A percentile compares a stretch with the other conserved stretches of the same genome.
Conservation (phyloP, 768 basidiomycete species). For the Naganishia randhawae region DNA sequence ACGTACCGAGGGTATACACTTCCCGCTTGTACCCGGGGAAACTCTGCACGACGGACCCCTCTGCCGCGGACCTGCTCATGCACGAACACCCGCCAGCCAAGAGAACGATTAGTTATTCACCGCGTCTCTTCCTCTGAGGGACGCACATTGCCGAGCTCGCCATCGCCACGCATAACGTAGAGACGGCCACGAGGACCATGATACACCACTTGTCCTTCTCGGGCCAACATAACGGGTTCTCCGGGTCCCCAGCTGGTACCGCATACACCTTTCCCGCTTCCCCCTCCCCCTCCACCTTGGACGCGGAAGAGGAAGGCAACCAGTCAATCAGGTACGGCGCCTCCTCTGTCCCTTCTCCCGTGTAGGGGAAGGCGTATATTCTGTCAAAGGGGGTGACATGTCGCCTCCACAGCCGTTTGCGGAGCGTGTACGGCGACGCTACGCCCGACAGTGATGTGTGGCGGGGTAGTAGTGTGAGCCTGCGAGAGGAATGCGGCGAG, state of each 20-base stretch:
- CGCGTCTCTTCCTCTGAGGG: too few species aligned
- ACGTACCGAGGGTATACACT: slow-evolving; percentile 31
- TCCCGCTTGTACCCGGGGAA: slow-evolving; percentile 26
- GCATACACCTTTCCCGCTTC: too few species aligned
- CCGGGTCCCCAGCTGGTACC: slow-evolving; percentile 40
- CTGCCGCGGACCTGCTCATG: slow-evolving; percentile 25
- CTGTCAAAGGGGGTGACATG: slow-evolving; percentile 41
- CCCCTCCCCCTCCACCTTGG: background rate
- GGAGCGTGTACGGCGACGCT: slow-evolving; percentile 28
- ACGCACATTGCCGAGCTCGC: slow-evolving; percentile 40
- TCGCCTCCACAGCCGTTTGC: slow-evolving; percentile 38
- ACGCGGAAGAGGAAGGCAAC: too few species aligned
- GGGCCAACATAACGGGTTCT: slow-evolving; percentile 44
- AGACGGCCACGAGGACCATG: slow-evolving; percentile 36
- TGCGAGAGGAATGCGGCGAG: background rate
- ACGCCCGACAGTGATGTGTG: too few species aligned
- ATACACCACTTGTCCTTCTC: slow-evolving; percentile 41
- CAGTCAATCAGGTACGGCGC: slow-evolving; percentile 49
- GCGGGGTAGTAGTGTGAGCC: background rate
- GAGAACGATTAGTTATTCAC: too few species aligned
- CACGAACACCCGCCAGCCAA: background rate
- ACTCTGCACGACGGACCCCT: slow-evolving; percentile 24
- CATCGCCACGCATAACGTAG: slow-evolving; percentile 44
- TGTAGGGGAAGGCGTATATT: slow-evolving; percentile 39
- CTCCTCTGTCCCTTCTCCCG: slow-evolving; percentile 41